phyloP scores from a whole-genome alignment of 2,329 filamentous ascomycete species.

The Cercospora nicotianae region DNA sequence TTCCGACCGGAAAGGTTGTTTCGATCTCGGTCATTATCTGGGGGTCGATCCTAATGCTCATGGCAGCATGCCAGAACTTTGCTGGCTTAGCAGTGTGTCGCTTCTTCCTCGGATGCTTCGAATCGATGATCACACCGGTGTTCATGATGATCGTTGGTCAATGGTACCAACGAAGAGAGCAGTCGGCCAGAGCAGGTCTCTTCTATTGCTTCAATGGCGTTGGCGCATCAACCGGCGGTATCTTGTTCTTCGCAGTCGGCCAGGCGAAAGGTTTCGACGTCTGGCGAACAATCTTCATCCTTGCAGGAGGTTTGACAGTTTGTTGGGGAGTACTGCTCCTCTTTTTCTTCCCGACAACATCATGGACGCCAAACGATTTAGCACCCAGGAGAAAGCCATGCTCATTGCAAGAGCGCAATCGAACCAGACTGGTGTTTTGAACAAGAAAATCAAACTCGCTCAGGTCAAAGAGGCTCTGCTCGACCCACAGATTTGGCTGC shows the following conservation, averaged over 20 bases:
- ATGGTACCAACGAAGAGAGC: slow-evolving; percentile 68
- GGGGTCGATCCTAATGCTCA: slow-evolving; percentile 61
- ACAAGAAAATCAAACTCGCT: slow-evolving; percentile 51
- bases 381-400: slow-evolving; percentile 55
- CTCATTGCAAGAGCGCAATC: slow-evolving; percentile 47
- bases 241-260: slow-evolving; percentile 58
- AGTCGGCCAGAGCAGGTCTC: slow-evolving; percentile 30
- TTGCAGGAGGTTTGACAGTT: slow-evolving; percentile 63
- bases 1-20: slow-evolving; percentile 38
- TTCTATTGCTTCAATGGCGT: slow-evolving; percentile 74
- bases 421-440: slow-evolving; percentile 49
- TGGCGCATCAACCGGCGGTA: slow-evolving; percentile 69
- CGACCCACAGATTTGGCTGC: slow-evolving; percentile 60
- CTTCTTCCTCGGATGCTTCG: slow-evolving; percentile 68
- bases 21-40: slow-evolving; percentile 57
- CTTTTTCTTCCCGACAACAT: slow-evolving; percentile 66
- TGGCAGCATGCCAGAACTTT: slow-evolving; percentile 63
- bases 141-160: slow-evolving; percentile 47
- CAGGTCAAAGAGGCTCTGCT: slow-evolving; percentile 58
- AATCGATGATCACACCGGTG: slow-evolving; percentile 59
- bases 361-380: slow-evolving; percentile 69
- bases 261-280: slow-evolving; percentile 36
- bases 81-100: slow-evolving; percentile 60
- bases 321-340: slow-evolving; percentile 63
- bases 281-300: slow-evolving; percentile 62